Evolutionary conservation across 179 eudicot species (phyloP).

Genomic region (Pouteria campechiana): DNA sequence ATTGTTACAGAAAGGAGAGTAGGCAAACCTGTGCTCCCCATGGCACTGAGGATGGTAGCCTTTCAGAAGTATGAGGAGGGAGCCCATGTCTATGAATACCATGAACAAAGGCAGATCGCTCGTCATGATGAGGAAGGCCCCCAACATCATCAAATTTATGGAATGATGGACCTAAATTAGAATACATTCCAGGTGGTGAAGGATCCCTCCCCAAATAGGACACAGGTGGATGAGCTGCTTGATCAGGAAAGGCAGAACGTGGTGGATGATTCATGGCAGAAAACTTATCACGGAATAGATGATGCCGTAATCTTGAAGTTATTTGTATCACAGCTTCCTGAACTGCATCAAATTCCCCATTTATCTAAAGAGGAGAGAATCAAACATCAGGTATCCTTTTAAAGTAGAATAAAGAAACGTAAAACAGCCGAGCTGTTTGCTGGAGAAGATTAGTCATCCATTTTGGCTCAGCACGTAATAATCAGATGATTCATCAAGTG

Average conservation of each 20-base stretch:
- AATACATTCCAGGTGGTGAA: conserved; percentile 66
- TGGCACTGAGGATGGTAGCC: conserved; percentile 24
- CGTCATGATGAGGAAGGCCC: conserved; percentile 57
- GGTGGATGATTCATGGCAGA: conserved; percentile 40
- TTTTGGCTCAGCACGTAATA: too few species aligned
- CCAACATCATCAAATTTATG: conserved; percentile 53
- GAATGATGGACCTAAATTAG: conserved; percentile 48
- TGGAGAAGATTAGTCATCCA: too few species aligned
- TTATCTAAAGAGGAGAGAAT: too few species aligned
- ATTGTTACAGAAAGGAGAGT: too few species aligned
- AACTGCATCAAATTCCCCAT: conserved; percentile 66
- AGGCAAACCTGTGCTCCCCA: conserved; percentile 92
- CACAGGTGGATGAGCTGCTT: conserved; percentile 42
- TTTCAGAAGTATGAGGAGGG: conserved; percentile 52
- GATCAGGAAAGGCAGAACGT: conserved; percentile 51
- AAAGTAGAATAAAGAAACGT: too few species aligned
- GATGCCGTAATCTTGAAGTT: conserved; percentile 60
- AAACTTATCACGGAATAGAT: conserved; percentile 77
- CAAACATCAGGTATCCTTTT: too few species aligned
- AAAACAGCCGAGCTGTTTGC: too few species aligned
- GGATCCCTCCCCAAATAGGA: conserved; percentile 52
- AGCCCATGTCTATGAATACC: conserved; percentile 57
- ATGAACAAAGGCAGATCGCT: conserved; percentile 55
- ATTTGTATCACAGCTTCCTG: conserved; percentile 88
- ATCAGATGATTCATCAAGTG: too few species aligned